Evolutionary conservation across 176 grass and related monocot genomes (phyloP).

Genomic region (Oryza australiensis): DNA sequence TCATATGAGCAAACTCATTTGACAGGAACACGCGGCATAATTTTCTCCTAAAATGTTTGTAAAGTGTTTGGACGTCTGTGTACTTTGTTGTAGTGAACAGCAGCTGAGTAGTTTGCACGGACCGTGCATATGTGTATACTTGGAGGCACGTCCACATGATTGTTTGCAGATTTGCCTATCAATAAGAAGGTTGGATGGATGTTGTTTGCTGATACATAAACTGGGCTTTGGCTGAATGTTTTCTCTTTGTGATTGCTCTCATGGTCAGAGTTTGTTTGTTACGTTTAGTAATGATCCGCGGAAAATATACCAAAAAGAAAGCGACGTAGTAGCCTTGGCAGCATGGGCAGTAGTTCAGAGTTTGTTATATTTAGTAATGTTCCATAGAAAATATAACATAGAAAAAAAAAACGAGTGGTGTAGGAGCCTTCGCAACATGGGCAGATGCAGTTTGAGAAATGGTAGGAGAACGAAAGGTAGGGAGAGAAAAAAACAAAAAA

Average conservation of each 20-base stretch:
- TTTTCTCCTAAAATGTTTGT: constrained; percentile 27
- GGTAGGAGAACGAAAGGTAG: no score
- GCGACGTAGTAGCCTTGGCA: no score
- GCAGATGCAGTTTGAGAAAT: background rate
- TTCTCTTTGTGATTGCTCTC: background rate
- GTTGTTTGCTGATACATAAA: background rate
- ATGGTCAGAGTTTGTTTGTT: background rate
- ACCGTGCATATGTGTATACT: constrained; percentile 29
- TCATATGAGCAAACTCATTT: constrained; percentile 8
- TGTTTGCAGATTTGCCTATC: background rate
- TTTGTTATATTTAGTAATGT: no score
- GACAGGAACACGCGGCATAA: background rate
- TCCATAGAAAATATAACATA: no score
- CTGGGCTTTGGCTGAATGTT: background rate
- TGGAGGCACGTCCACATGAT: background rate
- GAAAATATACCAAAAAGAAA: background rate
- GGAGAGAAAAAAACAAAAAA: background rate
- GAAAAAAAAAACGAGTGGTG: no score
- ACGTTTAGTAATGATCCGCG: no score
- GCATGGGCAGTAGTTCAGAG: background rate
- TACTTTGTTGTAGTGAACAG: background rate
- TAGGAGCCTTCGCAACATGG: no score
- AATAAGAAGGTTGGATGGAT: constrained; percentile 5
- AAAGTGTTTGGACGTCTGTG: constrained; percentile 10
- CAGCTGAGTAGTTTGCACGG: background rate